Percentiles rank a stretch among this genome's conserved stretches.
These are phyloP conservation scores for Curvularia hawaiiensis DNA, from an alignment of 2,329 filamentous ascomycete species.

Conservation along the genomic window DNA sequence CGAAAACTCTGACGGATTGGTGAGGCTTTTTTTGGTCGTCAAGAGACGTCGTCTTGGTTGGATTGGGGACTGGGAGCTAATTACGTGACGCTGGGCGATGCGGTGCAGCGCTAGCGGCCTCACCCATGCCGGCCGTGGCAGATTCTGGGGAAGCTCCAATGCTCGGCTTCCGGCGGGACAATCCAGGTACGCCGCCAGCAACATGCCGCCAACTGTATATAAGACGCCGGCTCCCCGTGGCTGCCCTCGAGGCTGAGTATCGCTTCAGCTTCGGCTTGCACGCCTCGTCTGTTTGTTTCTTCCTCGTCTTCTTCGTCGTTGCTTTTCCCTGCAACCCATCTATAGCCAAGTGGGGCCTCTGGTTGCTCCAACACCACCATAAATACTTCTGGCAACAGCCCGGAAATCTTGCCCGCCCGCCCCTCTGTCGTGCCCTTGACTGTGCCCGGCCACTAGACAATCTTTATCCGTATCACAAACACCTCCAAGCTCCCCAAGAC, in stretches of 20 bases:
- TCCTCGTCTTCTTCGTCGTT: not conserved
- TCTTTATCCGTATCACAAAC: not conserved
- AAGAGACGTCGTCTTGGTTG: slow-evolving; percentile 19
- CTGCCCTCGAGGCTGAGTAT: not conserved
- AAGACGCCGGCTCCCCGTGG: not conserved
- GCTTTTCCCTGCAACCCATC: not conserved
- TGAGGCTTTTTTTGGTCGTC: slow-evolving; percentile 25
- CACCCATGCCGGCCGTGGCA: slow-evolving; percentile 9
- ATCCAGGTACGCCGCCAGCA: slow-evolving; percentile 20
- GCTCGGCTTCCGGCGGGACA: slow-evolving; percentile 21
- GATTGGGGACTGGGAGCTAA: slow-evolving; percentile 12
- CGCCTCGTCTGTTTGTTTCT: not conserved
- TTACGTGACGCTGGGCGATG: slow-evolving; percentile 34
- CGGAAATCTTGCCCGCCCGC: not conserved
- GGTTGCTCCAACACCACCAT: not conserved
- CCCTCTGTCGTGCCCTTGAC: not conserved
- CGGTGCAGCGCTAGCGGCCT: slow-evolving; percentile 23
- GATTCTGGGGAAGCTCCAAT: slow-evolving; percentile 18
- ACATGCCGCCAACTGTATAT: not conserved
- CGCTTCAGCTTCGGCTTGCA: not conserved
- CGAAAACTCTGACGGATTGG: slow-evolving; percentile 29
- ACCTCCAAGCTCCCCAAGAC: slow-evolving; percentile 12
- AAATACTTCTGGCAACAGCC: not conserved
- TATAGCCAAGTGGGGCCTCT: not conserved
- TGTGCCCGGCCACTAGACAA: not conserved